Evolutionary conservation across 2,329 filamentous ascomycete species (phyloP).

Genomic region (Colletotrichum sidae): DNA sequence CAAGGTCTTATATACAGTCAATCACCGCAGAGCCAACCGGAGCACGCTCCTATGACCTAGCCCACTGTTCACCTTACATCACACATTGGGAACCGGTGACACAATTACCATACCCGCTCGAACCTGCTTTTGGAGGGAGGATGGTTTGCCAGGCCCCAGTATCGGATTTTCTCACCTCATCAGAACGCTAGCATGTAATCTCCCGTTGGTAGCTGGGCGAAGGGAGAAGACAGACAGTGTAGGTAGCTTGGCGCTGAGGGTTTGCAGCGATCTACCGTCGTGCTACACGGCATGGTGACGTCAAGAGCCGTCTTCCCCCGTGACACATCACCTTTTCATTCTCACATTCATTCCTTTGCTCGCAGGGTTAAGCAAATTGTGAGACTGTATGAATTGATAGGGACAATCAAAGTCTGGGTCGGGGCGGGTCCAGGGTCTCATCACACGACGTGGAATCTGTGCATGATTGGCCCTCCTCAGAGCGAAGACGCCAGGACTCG

Average conservation of each 20-base stretch:
- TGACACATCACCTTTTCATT: slow-evolving; percentile 24
- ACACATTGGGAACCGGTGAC: slow-evolving; percentile 23
- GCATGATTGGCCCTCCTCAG: not conserved
- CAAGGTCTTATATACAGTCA: slow-evolving; percentile 25
- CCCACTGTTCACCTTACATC: slow-evolving; percentile 29
- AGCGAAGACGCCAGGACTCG: slow-evolving; percentile 10
- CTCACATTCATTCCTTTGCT: slow-evolving; percentile 8
- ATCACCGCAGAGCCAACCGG: slow-evolving; percentile 8
- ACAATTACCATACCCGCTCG: slow-evolving; percentile 10
- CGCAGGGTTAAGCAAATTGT: not conserved
- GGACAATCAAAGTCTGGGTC: not conserved
- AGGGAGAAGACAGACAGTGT: no score
- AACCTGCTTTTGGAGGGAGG: no score
- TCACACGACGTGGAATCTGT: slow-evolving; percentile 13
- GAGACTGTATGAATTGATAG: no score
- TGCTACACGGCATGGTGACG: slow-evolving; percentile 34
- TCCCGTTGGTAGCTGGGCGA: no score
- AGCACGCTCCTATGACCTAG: slow-evolving; percentile 14
- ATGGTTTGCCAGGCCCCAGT: not conserved
- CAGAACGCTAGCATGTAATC: slow-evolving; percentile 1
- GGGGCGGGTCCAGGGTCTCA: slow-evolving; percentile 3
- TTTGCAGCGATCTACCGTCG: slow-evolving; percentile 27
- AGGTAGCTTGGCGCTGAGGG: slow-evolving; percentile 15
- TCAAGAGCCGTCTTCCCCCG: slow-evolving; percentile 29
- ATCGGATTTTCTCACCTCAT: slow-evolving; percentile 1